These are phyloP conservation scores for Aureobasidium vineae DNA, from an alignment of 2,329 filamentous ascomycete species.

Conservation along the genomic window DNA sequence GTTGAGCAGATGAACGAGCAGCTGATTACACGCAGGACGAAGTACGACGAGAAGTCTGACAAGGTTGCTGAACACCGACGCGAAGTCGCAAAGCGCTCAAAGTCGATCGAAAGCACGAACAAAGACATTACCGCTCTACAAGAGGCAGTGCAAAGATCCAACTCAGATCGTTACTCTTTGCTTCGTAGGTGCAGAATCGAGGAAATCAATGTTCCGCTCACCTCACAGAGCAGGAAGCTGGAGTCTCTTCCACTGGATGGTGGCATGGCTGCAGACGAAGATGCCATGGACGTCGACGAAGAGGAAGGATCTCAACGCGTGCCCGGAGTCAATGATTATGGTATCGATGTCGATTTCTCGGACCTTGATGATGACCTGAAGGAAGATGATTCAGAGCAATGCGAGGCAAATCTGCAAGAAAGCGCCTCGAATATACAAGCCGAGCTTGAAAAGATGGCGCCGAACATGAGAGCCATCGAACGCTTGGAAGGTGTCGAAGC, in stretches of 20 bases:
- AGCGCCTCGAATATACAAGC: constrained; percentile 70
- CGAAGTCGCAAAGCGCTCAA: constrained; percentile 79
- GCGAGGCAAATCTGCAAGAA: constrained; percentile 74
- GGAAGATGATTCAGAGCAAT: constrained; percentile 66
- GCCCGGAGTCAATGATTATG: constrained; percentile 76
- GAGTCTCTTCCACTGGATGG: constrained; percentile 88
- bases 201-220: constrained; percentile 81
- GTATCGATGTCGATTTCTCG: constrained; percentile 85
- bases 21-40: constrained; percentile 65
- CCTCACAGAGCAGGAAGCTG: constrained; percentile 65
- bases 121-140: constrained; percentile 79
- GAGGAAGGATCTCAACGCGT: constrained; percentile 55
- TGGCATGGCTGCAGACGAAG: constrained; percentile 58
- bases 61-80: constrained; percentile 74
- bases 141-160: constrained; percentile 80
- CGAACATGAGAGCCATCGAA: constrained; percentile 94
- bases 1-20: constrained; percentile 72
- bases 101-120: constrained; percentile 72
- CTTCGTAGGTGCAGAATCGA: constrained; percentile 90
- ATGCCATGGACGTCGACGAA: constrained; percentile 86
- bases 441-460: constrained; percentile 90
- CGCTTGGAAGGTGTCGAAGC: constrained; percentile 82
- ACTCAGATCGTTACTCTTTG: constrained; percentile 76
- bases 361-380: constrained; percentile 78
- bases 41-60: constrained; percentile 67